Conservation (phyloP, 208 protist genomes). For the Acanthamoeba triangularis region DNA sequence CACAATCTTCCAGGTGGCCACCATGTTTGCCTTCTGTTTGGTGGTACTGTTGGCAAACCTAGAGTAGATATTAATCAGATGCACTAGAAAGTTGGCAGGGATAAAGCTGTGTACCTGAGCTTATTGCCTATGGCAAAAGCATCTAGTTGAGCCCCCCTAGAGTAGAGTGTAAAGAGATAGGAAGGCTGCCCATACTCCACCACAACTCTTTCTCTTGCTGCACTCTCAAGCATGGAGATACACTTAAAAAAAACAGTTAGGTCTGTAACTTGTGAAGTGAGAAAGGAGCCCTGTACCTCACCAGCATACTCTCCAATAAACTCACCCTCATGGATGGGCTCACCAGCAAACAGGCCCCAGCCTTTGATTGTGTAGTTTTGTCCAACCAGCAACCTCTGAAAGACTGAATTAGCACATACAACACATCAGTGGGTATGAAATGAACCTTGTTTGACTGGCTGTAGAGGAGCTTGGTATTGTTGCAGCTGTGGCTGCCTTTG, state of each 20-base stretch:
- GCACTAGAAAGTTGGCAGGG: too few species aligned
- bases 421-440: neutral
- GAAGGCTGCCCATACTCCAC: too few species aligned
- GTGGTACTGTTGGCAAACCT: slow-evolving; percentile 3
- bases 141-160: too few species aligned
- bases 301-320: slow-evolving; percentile 4
- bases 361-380: neutral
- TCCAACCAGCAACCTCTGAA: neutral
- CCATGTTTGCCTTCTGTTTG: neutral
- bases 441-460: neutral
- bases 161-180: too few species aligned
- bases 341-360: neutral
- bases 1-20: neutral
- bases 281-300: neutral
- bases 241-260: too few species aligned
- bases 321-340: neutral
- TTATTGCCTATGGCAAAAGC: too few species aligned
- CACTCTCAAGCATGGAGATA: too few species aligned
- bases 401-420: too few species aligned
- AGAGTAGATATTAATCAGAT: too few species aligned
- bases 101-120: too few species aligned
- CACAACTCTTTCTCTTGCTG: too few species aligned
- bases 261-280: too few species aligned
- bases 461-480: neutral
- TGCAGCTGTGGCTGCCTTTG: neutral